Evolutionary conservation across 129 eudicot genomes (phyloP), one percentile per base, ranked within the genome.

Genomic region (Arctium minus): DNA sequence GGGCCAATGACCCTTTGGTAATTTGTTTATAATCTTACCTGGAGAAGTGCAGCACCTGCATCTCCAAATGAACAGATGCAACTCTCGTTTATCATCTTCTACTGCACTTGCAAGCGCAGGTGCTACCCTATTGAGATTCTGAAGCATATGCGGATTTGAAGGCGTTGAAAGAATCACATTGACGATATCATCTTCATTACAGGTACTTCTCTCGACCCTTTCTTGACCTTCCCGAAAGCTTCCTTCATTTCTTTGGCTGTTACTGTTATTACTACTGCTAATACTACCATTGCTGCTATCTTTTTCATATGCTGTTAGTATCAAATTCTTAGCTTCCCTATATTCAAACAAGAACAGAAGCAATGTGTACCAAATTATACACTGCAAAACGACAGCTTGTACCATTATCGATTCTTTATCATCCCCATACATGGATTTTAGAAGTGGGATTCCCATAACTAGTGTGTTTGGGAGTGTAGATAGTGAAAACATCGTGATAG

Each of bases 391-490:
- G 7, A 91, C 91, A 32, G 89, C 86, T 77, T 91, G 95, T 32
- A 91, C 92, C 95, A 91, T 91, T 33, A 91, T 81, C n/a, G 86
- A 70, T 11, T 91, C 95, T 18, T 91, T 89, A 53, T 83, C 90
- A 5, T 87, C 88, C 10, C 95, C 95, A 69, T 91, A 91, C 95
- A 91, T 91, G 8, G 88, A 91, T 72, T 84, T 91, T 6, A 91
- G 75, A 46, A 91, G 86, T 3, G 94, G 94, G 70, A 91, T 91
- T 27, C 95, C 95, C 91, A 91, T 91, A 3, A 91, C 92, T 70
- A 91, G 91, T 7, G 95, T 91, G 79, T 91, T 91, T 69, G 95
- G 95, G 68, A 91, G 90, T 0, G 95, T 89, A 15, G 95, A 89
- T 7, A 91, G 91, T 0, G 95, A 91, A 46, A 91, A 91, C 53